Base-by-base conservation (phyloP, 208 protist species). In the Phytomonas sp. region DNA sequence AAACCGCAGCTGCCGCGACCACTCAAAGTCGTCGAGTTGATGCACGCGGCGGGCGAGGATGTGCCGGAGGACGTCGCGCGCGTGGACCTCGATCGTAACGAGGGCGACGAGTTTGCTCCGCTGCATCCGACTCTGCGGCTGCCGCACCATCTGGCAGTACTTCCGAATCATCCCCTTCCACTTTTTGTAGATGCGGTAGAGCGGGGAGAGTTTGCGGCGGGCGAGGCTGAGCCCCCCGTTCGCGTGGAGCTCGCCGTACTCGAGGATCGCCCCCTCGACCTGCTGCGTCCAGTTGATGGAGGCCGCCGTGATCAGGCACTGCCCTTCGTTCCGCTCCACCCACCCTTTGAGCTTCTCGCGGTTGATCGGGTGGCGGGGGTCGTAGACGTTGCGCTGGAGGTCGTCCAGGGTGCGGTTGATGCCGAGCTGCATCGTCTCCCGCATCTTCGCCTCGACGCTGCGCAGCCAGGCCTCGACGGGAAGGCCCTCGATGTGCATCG, bases 61-160 rank as follows among this genome's bases (percentile, higher is more conserved):
- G 67, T 93, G 80, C 61, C 98, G 86, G 60, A 99, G 87, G 36
- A 99, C 98, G 75, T 99, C 98, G 63, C 98, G 86, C 20, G 93
- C 92, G 77, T 99, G 98, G 69, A 99, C 98, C 81, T 99, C 98
- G 75, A 99, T 98, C n/a, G 98, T 99, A 68, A 99, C 93, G 36
- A 99, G 78, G 15, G 97, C 83, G 32, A 97, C 89, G 34, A 99
- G 77, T 76, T 99, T 99, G 74, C 89, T 94, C 66, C 98, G 95
- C 68, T 98, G 84, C 68, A 99, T 70, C 61, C 88, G 80, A 26
- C 71, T 88, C 73, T 99, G 83, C 36, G 96, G 83, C 74, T 92
- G 87, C 20, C 95, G 87, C 56, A 99, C 96, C 76, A 99, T 91
- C 61, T 96, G 88, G 60, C 93, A 97, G 75, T 99, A 97, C 77